Percentiles rank a stretch among this genome's conserved stretches.
Evolutionary conservation across 768 basidiomycete species (phyloP).

Genomic region (Tylopilus subfusipes): DNA sequence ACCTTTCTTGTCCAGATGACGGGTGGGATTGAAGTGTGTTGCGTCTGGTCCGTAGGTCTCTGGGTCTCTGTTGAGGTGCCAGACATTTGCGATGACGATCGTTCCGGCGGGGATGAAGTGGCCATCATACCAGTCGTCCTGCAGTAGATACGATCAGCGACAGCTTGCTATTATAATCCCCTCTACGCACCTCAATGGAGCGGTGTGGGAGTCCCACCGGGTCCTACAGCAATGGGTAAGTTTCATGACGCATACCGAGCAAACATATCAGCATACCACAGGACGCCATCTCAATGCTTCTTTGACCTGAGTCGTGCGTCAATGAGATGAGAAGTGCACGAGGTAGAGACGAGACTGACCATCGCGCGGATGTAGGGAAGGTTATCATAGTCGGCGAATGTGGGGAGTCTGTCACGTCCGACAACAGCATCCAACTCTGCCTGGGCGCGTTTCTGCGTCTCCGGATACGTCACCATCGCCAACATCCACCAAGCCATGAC

Average conservation of each 20-base stretch:
- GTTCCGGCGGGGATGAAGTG: conserved; percentile 24
- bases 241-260: not conserved
- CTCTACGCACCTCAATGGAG: conserved; percentile 1
- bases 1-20: conserved; percentile 2
- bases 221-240: not conserved
- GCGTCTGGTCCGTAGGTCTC: conserved; percentile 45
- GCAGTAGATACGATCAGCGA: not conserved
- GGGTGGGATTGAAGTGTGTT: conserved; percentile 41
- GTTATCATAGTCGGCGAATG: conserved; percentile 5
- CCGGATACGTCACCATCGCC: conserved; percentile 25
- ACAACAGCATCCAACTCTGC: conserved; percentile 26
- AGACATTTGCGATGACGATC: conserved; percentile 10
- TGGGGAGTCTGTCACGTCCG: conserved; percentile 19
- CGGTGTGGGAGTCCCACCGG: conserved; percentile 4
- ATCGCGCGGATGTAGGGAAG: conserved; percentile 7
- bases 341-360: not conserved
- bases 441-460: conserved; percentile 25
- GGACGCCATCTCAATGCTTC: conserved; percentile 11
- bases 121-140: conserved; percentile 24
- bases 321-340: not conserved
- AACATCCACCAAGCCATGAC: conserved; percentile 20
- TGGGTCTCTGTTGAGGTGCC: conserved; percentile 37
- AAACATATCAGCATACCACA: not conserved
- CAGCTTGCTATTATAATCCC: not conserved
- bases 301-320: not conserved